Evolutionary conservation across 179 eudicot species (phyloP), one percentile per base, ranked within the genome.

Genomic region (Actinidia arguta): DNA sequence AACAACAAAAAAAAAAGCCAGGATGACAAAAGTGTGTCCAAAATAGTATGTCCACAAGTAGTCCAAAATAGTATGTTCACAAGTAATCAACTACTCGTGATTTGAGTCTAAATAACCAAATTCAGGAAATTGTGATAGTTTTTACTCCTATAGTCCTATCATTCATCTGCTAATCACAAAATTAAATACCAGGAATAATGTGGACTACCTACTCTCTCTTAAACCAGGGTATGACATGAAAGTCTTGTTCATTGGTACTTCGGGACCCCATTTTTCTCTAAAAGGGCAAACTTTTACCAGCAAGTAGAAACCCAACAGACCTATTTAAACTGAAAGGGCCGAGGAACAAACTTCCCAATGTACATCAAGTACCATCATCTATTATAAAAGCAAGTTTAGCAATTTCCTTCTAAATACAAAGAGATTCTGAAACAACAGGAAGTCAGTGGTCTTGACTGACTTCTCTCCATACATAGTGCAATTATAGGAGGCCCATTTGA

Each of bases 311-410:
- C 3, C 36, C 6, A 7, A 48, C 54, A 71, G 31, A n/a, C 5
- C 52, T 22, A 25, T 6, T 22, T 52, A 14, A 24, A 13, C 31
- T 52, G 31, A 52, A 44, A 74, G 14, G 27, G 4, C 55, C 6
- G 25, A 8, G 54, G 31, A 47, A 71, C 13, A 16, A 13, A 51
- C 42, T n/a, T 72, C 13, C 16, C 18, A 20, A 75, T 36, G 18
- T 36, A 76, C 48, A 72, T 51, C 59, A 74, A 25, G 6, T 25
- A 51, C 20, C 59, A 74, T 52, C 42, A 25, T 73, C 18, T 24
- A 51, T 73, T 20, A 73, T 73, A 17, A 74, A 74, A 74, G 31
- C 27, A 61, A 61, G 27, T 8, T 61, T 61, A 61, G 66, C 61
- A 61, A 61, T 61, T 16, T 61, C 66, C 27, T 61, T 64, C 44